phyloP scores from a whole-genome alignment of 2,329 filamentous ascomycete species.

The Monilinia laxa region DNA sequence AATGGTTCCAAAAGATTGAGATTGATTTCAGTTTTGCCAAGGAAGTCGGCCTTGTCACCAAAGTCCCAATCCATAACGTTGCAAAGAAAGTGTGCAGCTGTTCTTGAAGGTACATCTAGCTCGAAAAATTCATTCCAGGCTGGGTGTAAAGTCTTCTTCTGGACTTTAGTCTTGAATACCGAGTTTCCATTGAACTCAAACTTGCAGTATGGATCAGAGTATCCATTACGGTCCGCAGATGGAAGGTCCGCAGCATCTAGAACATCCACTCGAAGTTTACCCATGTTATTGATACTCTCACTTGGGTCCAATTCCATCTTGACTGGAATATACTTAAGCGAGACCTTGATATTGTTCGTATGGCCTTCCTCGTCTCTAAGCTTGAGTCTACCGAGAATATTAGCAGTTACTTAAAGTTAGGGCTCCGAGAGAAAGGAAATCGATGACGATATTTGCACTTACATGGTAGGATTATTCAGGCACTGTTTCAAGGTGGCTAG shows the following conservation, averaged over 20 bases:
- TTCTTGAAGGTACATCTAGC: slow-evolving; percentile 76
- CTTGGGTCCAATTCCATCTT: slow-evolving; percentile 91
- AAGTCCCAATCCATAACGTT: slow-evolving; percentile 96
- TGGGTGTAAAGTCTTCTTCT: slow-evolving; percentile 95
- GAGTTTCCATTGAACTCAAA: slow-evolving; percentile 88
- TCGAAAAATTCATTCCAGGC: slow-evolving; percentile 98
- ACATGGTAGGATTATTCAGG: slow-evolving; percentile 43
- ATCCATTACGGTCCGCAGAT: slow-evolving; percentile 91
- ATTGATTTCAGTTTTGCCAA: slow-evolving; percentile 76
- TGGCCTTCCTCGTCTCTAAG: slow-evolving; percentile 77
- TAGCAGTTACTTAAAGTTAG: slow-evolving; percentile 44
- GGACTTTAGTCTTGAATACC: slow-evolving; percentile 90
- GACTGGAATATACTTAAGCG: slow-evolving; percentile 90
- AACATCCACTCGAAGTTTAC: slow-evolving; percentile 88
- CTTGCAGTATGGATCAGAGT: slow-evolving; percentile 94
- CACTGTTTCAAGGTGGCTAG: slow-evolving; percentile 85
- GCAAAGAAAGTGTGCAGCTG: slow-evolving; percentile 76
- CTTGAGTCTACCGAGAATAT: slow-evolving; percentile 82
- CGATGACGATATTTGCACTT: neutral
- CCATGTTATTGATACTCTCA: slow-evolving; percentile 99
- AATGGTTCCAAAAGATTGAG: slow-evolving; percentile 84
- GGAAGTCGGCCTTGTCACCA: slow-evolving; percentile 86
- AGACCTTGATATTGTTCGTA: slow-evolving; percentile 79
- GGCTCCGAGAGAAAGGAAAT: slow-evolving; percentile 48
- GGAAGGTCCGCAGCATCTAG: slow-evolving; percentile 86